Evolutionary conservation across 257 asterid genomes (phyloP).

Genomic region (Mitragyna speciosa): DNA sequence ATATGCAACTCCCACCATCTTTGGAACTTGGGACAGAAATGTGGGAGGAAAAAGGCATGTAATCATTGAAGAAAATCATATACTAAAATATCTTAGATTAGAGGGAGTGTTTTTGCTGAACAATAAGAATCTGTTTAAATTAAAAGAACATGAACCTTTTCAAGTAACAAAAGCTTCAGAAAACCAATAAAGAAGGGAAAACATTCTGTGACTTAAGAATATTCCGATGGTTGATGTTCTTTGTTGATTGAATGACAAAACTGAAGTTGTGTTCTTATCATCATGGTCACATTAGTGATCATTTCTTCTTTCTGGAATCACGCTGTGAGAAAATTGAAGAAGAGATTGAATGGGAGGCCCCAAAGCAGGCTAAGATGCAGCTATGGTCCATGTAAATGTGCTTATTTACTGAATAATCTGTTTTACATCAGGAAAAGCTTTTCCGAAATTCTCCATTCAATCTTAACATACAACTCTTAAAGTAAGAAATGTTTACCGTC

Average conservation of each 20-base stretch:
- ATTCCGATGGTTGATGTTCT: background rate
- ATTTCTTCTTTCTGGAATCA: too few relatives aligned
- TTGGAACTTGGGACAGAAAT: background rate
- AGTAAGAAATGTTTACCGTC: constrained; percentile 14
- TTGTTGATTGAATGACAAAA: too few relatives aligned
- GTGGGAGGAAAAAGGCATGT: background rate
- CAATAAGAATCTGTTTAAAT: too few relatives aligned
- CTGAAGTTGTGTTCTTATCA: too few relatives aligned
- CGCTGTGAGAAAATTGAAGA: too few relatives aligned
- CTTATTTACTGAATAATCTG: constrained; percentile 52
- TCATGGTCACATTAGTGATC: too few relatives aligned
- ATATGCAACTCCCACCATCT: background rate
- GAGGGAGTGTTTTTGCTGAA: too few relatives aligned
- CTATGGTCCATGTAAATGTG: background rate
- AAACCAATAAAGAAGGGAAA: background rate
- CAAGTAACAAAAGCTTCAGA: background rate
- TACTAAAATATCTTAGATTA: too few relatives aligned
- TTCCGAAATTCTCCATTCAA: constrained; percentile 41
- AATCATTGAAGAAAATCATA: too few relatives aligned
- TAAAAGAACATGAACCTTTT: too few relatives aligned
- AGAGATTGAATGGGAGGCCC: too few relatives aligned
- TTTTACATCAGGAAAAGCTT: constrained; percentile 59
- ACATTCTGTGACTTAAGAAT: background rate
- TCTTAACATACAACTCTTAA: background rate
- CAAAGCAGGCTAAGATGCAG: background rate